These are phyloP conservation scores for Cladosporium velox DNA, from an alignment of 2,329 filamentous ascomycete species.

Conservation along the genomic window DNA sequence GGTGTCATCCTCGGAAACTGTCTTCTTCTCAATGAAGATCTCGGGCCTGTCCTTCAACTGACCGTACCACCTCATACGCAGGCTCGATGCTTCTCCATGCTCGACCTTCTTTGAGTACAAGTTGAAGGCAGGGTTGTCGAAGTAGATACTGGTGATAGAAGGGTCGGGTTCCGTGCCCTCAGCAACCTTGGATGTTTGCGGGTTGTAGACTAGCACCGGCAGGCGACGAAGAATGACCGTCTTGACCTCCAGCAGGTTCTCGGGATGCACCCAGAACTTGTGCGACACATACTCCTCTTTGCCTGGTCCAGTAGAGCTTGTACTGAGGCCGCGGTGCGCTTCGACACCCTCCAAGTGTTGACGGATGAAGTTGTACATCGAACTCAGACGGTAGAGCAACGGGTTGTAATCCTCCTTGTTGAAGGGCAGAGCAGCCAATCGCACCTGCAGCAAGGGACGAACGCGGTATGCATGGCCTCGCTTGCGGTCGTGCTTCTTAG, in stretches of 20 bases:
- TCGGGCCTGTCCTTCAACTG: slow-evolving; percentile 76
- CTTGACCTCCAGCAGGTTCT: slow-evolving; percentile 96
- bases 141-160: slow-evolving; percentile 92
- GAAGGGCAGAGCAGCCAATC: slow-evolving; percentile 84
- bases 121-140: slow-evolving; percentile 83
- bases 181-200: slow-evolving; percentile 77
- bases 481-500: slow-evolving; percentile 98
- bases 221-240: slow-evolving; percentile 89
- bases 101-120: slow-evolving; percentile 86
- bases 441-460: slow-evolving; percentile 86
- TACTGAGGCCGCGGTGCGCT: slow-evolving; percentile 25
- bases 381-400: slow-evolving; percentile 81
- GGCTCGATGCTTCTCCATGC: slow-evolving; percentile 73
- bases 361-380: slow-evolving; percentile 93
- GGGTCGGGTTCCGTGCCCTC: slow-evolving; percentile 79
- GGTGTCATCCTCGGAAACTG: slow-evolving; percentile 70
- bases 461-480: slow-evolving; percentile 84
- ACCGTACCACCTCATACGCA: slow-evolving; percentile 90
- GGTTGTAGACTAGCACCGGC: slow-evolving; percentile 89
- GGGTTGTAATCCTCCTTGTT: slow-evolving; percentile 94
- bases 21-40: slow-evolving; percentile 87
- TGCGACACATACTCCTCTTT: slow-evolving; percentile 37
- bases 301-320: slow-evolving; percentile 22
- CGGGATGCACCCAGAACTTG: slow-evolving; percentile 83
- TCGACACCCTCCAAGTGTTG: slow-evolving; percentile 70